Percentiles rank a stretch among this genome's conserved stretches.
Conservation (phyloP, 2,329 filamentous ascomycete species). For the Phyllosticta citribraziliensis region DNA sequence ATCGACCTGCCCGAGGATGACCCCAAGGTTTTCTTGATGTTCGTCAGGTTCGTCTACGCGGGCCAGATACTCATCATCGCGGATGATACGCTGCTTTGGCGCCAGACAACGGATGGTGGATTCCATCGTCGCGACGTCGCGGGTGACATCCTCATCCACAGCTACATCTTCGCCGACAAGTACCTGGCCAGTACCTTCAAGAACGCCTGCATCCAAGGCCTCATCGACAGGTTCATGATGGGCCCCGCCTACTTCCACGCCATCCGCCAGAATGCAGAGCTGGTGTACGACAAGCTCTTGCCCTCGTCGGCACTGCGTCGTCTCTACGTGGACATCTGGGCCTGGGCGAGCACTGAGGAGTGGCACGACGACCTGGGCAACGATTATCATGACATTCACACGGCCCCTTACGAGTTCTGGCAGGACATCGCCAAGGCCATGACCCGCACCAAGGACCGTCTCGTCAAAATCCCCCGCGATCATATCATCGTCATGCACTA, state of each 20-base stretch:
- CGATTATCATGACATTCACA: background rate
- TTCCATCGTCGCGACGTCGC: background rate
- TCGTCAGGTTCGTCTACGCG: constrained; percentile 12
- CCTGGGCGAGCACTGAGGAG: background rate
- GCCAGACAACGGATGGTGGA: background rate
- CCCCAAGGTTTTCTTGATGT: constrained; percentile 4
- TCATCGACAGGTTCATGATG: constrained; percentile 10
- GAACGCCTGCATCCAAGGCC: constrained; percentile 16
- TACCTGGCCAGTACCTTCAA: constrained; percentile 17
- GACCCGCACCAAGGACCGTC: background rate
- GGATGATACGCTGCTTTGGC: background rate
- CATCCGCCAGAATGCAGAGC: background rate
- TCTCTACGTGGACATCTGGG: background rate
- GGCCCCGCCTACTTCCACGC: background rate
- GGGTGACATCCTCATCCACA: constrained; percentile 5
- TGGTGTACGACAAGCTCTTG: background rate
- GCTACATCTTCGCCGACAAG: constrained; percentile 18
- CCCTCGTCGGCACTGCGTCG: background rate
- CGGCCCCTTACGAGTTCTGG: background rate
- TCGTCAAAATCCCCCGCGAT: background rate
- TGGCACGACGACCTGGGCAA: background rate
- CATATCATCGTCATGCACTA: background rate
- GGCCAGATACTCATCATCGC: background rate
- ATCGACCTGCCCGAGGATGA: background rate
- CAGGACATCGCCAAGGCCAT: background rate